Evolutionary conservation across 2,329 filamentous ascomycete species (phyloP).

Genomic region (Gyromitra esculenta): DNA sequence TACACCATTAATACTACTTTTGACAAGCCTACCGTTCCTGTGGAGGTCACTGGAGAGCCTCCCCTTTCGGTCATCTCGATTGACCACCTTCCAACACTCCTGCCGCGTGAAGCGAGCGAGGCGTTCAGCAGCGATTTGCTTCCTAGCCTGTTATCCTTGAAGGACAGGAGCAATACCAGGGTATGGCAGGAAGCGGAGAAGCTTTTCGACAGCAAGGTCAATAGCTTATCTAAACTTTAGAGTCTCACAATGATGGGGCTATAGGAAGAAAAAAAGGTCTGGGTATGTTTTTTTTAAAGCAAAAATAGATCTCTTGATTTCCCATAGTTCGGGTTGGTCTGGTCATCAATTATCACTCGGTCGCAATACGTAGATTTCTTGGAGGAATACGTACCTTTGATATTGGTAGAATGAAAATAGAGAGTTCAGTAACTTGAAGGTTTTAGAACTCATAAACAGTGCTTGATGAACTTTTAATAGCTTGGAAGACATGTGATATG

Average conservation of each 20-base stretch:
- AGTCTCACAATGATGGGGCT: not conserved
- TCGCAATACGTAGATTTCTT: not conserved
- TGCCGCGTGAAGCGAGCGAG: slow-evolving; percentile 87
- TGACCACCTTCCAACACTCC: slow-evolving; percentile 82
- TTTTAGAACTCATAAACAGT: not conserved
- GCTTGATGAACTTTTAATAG: not conserved
- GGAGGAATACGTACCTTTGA: not conserved
- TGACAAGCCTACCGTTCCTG: slow-evolving; percentile 82
- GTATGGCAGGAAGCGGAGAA: slow-evolving; percentile 90
- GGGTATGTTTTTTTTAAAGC: slow-evolving; percentile 10
- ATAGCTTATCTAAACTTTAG: slow-evolving; percentile 64
- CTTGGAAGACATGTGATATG: not conserved
- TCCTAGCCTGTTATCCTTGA: slow-evolving; percentile 78
- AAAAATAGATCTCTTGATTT: slow-evolving; percentile 11
- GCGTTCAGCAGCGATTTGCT: slow-evolving; percentile 82
- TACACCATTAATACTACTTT: slow-evolving; percentile 89
- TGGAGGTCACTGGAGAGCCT: slow-evolving; percentile 63
- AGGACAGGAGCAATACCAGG: slow-evolving; percentile 74
- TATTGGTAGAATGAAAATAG: not conserved
- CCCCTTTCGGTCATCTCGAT: slow-evolving; percentile 84
- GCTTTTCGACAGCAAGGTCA: slow-evolving; percentile 84
- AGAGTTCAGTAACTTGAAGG: not conserved
- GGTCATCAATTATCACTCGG: slow-evolving; percentile 40
- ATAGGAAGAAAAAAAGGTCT: not conserved
- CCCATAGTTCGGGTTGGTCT: not conserved